phyloP scores from a whole-genome alignment of 495 filamentous ascomycete species.

The Aspergillus indologenus region DNA sequence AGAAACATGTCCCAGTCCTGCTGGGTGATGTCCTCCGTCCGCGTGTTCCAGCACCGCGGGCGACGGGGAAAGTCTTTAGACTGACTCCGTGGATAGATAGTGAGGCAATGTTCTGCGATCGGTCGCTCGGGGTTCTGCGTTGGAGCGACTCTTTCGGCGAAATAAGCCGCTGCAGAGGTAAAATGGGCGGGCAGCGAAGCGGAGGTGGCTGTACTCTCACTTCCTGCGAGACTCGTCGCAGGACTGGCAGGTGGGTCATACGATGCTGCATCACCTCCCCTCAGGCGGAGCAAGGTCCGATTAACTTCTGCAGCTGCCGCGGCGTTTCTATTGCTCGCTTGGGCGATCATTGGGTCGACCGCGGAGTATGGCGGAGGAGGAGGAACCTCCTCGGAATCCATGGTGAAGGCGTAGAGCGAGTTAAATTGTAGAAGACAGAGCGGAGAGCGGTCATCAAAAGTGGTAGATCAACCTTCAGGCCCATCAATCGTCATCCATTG shows the following conservation, averaged over 20 bases:
- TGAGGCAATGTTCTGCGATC: conserved; percentile 40
- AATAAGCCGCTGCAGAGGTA: conserved; percentile 45
- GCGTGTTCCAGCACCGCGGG: conserved; percentile 40
- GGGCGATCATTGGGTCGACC: conserved; percentile 37
- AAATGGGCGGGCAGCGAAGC: conserved; percentile 32
- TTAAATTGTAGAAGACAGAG: not conserved
- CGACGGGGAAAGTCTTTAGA: conserved; percentile 47
- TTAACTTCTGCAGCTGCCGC: conserved; percentile 15
- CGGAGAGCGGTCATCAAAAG: not conserved
- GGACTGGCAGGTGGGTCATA: conserved; percentile 12
- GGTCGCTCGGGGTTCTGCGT: conserved; percentile 24
- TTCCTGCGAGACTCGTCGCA: conserved; percentile 20
- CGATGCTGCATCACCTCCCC: conserved; percentile 19
- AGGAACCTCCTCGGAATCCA: conserved; percentile 41
- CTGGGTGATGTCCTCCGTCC: conserved; percentile 38
- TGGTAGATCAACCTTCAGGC: conserved; percentile 5
- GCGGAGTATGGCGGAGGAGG: conserved; percentile 47
- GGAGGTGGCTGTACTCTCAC: conserved; percentile 6
- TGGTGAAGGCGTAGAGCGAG: conserved; percentile 11
- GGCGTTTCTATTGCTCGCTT: conserved; percentile 23
- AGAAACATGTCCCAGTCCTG: conserved; percentile 53
- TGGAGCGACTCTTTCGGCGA: conserved; percentile 38
- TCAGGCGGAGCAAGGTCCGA: conserved; percentile 17
- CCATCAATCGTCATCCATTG: conserved; percentile 23
- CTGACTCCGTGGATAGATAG: conserved; percentile 44